phyloP scores from a whole-genome alignment of 2,329 filamentous ascomycete species.

The Colletotrichum godetiae region DNA sequence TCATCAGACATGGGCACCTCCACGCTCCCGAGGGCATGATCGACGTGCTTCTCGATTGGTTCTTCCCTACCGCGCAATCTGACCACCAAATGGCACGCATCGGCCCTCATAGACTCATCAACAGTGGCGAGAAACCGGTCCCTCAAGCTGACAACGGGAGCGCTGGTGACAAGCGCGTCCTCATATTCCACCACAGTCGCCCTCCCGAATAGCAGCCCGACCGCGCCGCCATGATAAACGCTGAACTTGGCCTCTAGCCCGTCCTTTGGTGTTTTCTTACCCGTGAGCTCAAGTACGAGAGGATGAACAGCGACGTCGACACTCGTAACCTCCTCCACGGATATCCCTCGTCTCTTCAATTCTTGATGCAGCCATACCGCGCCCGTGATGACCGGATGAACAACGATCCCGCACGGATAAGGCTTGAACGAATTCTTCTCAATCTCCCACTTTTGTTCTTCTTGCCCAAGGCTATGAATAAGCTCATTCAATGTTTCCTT shows the following conservation, averaged over 20 bases:
- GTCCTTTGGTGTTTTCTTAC: neutral
- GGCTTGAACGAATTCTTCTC: neutral
- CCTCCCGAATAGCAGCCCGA: neutral
- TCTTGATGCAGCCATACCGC: neutral
- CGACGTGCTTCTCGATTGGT: neutral
- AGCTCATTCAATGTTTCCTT: neutral
- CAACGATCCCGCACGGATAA: neutral
- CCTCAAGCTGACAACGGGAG: neutral
- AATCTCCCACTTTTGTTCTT: neutral
- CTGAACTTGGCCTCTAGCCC: neutral
- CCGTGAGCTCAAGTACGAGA: neutral
- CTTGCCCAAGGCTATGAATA: neutral
- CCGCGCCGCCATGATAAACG: neutral
- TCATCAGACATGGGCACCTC: neutral
- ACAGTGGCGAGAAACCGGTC: neutral
- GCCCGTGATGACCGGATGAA: neutral
- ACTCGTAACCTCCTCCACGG: neutral
- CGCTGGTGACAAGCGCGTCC: neutral
- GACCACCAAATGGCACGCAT: neutral
- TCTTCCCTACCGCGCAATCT: neutral
- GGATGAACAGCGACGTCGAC: neutral
- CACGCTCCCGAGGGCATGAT: neutral
- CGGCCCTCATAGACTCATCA: neutral
- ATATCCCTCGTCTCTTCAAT: neutral
- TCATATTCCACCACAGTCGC: neutral